Conservation (phyloP, 331 rosid species). For the Saraca asoca region DNA sequence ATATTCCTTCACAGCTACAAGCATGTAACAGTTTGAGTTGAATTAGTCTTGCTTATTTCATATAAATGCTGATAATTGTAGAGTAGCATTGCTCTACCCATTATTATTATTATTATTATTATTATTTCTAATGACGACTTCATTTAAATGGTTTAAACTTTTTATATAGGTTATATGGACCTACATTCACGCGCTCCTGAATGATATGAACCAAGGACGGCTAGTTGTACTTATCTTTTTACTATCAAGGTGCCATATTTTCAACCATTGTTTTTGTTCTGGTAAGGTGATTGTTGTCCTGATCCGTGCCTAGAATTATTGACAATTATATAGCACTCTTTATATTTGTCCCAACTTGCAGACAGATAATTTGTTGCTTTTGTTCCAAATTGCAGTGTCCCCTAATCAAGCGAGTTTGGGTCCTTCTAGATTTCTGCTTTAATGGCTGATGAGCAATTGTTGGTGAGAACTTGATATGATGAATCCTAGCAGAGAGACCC, state of each 20-base stretch:
- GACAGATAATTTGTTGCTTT: slow-evolving; percentile 28
- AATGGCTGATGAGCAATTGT: neutral
- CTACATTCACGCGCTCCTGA: slow-evolving; percentile 28
- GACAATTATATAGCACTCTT: slow-evolving; percentile 27
- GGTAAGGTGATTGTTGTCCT: slow-evolving; percentile 1
- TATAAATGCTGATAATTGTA: too few species aligned
- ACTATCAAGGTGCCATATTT: slow-evolving; percentile 17
- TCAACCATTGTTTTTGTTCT: neutral
- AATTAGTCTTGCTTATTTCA: too few species aligned
- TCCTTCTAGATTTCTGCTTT: slow-evolving; percentile 41
- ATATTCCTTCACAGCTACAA: too few species aligned
- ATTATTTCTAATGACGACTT: neutral
- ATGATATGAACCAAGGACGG: slow-evolving; percentile 30
- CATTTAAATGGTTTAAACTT: neutral
- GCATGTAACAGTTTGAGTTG: too few species aligned
- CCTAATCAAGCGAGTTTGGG: slow-evolving; percentile 16
- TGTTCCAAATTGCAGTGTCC: slow-evolving; percentile 6
- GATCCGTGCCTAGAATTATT: slow-evolving; percentile 5
- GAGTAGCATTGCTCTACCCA: too few species aligned
- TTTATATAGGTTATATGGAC: slow-evolving; percentile 23
- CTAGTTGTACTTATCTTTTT: slow-evolving; percentile 24
- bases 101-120: too few species aligned
- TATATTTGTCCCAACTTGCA: slow-evolving; percentile 31
- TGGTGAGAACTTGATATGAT: slow-evolving; percentile 22
- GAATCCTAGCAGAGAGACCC: slow-evolving; percentile 34